These are phyloP conservation scores for Paraconiothyrium sp. DNA, from an alignment of 2,329 filamentous ascomycete species.

Conservation along the genomic window DNA sequence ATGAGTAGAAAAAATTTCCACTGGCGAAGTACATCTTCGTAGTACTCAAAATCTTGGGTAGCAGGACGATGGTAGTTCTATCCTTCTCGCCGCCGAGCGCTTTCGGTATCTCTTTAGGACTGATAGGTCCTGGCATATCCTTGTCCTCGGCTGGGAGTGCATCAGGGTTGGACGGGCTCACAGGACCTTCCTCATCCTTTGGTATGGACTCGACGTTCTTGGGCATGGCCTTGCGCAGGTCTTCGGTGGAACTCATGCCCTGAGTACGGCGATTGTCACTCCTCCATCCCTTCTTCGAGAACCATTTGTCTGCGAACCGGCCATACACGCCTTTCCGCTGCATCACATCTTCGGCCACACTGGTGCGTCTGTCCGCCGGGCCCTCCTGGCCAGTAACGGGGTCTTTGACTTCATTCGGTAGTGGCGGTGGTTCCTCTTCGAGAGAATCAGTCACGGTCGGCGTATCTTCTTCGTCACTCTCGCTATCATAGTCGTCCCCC, in stretches of 20 bases:
- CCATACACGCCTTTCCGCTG: slow-evolving; percentile 84
- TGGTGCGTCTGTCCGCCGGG: slow-evolving; percentile 50
- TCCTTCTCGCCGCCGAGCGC: slow-evolving; percentile 44
- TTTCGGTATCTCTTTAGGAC: slow-evolving; percentile 48
- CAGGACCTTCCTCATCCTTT: slow-evolving; percentile 33
- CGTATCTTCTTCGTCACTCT: slow-evolving; percentile 44
- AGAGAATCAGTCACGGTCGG: slow-evolving; percentile 49
- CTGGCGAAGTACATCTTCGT: slow-evolving; percentile 84
- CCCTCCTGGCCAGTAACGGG: slow-evolving; percentile 39
- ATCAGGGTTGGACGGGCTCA: slow-evolving; percentile 30
- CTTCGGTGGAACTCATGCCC: slow-evolving; percentile 68
- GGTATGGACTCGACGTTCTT: slow-evolving; percentile 45
- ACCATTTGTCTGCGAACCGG: slow-evolving; percentile 89
- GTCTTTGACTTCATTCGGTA: slow-evolving; percentile 46
- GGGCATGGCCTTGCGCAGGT: slow-evolving; percentile 49
- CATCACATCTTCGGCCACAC: slow-evolving; percentile 89
- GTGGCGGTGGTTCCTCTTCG: slow-evolving; percentile 44
- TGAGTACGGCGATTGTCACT: slow-evolving; percentile 74
- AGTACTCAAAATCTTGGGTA: slow-evolving; percentile 86
- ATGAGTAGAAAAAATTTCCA: slow-evolving; percentile 92
- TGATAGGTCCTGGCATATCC: slow-evolving; percentile 32
- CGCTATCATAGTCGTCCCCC: slow-evolving; percentile 37
- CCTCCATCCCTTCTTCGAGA: slow-evolving; percentile 84
- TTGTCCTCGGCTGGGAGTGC: slow-evolving; percentile 33
- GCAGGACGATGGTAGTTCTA: slow-evolving; percentile 56